A percentile compares a stretch with the other conserved stretches of the same genome.
Evolutionary conservation across 495 filamentous ascomycete genomes (phyloP).

Genomic region (Neurospora pannonica): DNA sequence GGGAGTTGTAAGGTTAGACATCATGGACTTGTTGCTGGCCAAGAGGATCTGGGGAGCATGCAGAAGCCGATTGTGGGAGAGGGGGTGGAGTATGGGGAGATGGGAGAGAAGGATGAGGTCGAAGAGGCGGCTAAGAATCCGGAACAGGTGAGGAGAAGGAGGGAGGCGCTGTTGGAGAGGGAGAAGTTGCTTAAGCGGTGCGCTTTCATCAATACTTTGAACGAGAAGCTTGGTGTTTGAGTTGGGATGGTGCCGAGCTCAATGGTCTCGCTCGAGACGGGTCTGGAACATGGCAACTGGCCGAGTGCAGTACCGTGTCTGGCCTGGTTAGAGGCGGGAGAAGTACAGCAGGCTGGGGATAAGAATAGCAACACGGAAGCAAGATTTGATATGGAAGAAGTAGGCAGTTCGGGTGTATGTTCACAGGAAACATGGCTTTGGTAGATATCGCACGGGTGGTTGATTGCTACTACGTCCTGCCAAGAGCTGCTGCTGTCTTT

Average conservation of each 20-base stretch:
- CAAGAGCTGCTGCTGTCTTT: not conserved
- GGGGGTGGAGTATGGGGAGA: not conserved
- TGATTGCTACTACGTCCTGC: not conserved
- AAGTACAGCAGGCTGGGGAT: not conserved
- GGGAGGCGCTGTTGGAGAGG: constrained; percentile 2
- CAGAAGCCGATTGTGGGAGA: not conserved
- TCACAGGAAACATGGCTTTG: not conserved
- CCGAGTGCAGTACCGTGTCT: not conserved
- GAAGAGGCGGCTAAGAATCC: not conserved
- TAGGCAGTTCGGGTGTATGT: not conserved
- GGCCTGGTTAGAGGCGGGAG: not conserved
- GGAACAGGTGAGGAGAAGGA: not conserved
- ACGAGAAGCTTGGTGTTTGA: constrained; percentile 13
- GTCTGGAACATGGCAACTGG: not conserved
- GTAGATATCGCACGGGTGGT: not conserved
- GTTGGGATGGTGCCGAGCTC: not conserved
- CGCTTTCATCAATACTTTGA: constrained; percentile 8
- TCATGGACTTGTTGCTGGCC: not conserved
- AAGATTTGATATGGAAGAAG: not conserved
- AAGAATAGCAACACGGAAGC: not conserved
- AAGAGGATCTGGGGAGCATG: not conserved
- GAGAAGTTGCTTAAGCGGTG: constrained; percentile 13
- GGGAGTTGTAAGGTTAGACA: not conserved
- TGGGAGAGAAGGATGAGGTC: not conserved
- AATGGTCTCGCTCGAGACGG: not conserved